These are phyloP conservation scores for Geranium brycei DNA, from an alignment of 345 rosid genomes.

Conservation along the genomic window DNA sequence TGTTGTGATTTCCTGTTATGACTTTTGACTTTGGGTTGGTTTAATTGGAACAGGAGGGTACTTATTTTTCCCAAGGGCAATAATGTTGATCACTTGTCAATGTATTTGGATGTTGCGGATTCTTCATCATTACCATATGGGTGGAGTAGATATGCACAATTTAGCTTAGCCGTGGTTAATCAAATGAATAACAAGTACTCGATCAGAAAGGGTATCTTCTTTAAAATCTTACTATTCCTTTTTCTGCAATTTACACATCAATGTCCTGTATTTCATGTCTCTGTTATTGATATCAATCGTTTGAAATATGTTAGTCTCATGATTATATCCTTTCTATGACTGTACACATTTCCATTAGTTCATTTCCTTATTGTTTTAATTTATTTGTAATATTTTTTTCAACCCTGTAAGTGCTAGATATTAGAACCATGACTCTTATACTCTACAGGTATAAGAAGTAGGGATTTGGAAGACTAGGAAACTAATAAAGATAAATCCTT, in stretches of 20 bases:
- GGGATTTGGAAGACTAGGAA: too few species aligned
- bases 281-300: not conserved
- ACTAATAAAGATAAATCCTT: too few species aligned
- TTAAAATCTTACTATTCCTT: not conserved
- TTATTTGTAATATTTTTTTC: not conserved
- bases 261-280: not conserved
- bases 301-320: not conserved
- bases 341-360: not conserved
- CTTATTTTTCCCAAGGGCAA: conserved; percentile 88
- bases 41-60: conserved; percentile 47
- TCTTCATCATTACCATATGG: conserved; percentile 63
- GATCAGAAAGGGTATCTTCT: conserved; percentile 59
- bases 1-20: not conserved
- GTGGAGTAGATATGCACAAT: conserved; percentile 92
- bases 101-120: conserved; percentile 94
- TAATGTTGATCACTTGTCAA: conserved; percentile 90
- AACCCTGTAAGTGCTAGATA: not conserved
- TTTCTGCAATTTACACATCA: not conserved
- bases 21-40: conserved; percentile 8
- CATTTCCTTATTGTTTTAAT: too few species aligned
- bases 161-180: conserved; percentile 72
- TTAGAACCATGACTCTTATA: not conserved
- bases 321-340: not conserved
- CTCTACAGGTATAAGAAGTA: not conserved
- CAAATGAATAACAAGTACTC: conserved; percentile 54